Evolutionary conservation across 2,329 filamentous ascomycete genomes (phyloP), one percentile per base, ranked within the genome.

Genomic region (Exophiala oligosperma): DNA sequence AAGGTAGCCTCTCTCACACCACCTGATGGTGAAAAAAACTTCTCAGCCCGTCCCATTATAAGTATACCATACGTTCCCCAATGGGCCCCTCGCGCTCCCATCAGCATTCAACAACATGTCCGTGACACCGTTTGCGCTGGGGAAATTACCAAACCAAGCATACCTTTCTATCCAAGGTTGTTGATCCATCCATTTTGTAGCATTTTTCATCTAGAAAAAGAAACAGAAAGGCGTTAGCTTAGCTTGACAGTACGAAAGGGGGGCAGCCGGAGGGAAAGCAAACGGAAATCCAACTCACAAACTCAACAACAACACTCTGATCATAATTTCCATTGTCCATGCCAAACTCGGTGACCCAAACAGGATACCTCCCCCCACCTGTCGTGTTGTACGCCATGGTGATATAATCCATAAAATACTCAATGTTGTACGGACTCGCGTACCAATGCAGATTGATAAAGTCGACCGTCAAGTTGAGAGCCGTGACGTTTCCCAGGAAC

Each of bases 321-420:
- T 77, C 23, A 40, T 7, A 68, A 52, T 2, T 60, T 38, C 29
- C 7, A 37, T 32, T 23, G 28, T 52, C 74, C 53, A 83, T 79
- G 24, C 80, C 85, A 64, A 77, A 78, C 66, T 79, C 76, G 2
- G 76, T 75, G 43, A 79, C 61, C 76, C 76, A 79, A 61, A 78
- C 67, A 47, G 73, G 69, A 4, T 73, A 71, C 24, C 56, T 59
- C 50, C 73, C 60, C 14, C 67, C 50, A 2, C 55, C 52, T 1
- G 71, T 73, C 6, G 73, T 62, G 6, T 61, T 53, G 49, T 72
- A 67, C 9, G 75, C 73, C 44, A 70, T 41, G 9, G 57, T 59
- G 52, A 78, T 67, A 35, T 74, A 73, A 11, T 61, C 54, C 64
- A 71, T 71, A 66, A 78, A 75, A 24, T 73, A 70, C 2, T 69